Conservation (phyloP, 2,329 filamentous ascomycete species). For the Trichoderma arundinaceum region DNA sequence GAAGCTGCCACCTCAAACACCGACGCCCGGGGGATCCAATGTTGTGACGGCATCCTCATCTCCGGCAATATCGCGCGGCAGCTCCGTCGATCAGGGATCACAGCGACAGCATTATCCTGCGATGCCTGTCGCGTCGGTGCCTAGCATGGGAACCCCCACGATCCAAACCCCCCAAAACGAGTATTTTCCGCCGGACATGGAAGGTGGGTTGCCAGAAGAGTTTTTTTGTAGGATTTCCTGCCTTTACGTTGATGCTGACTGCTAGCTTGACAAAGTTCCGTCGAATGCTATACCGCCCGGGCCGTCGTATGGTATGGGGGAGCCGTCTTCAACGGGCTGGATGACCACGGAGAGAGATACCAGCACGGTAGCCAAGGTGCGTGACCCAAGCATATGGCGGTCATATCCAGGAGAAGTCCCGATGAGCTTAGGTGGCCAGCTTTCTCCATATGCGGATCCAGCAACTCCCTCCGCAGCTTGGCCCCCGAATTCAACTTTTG, state of each 20-base stretch:
- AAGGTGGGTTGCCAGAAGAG: constrained; percentile 47
- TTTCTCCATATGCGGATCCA: constrained; percentile 56
- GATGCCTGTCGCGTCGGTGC: constrained; percentile 52
- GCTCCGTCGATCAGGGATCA: constrained; percentile 49
- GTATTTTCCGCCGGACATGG: constrained; percentile 48
- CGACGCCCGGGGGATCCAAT: constrained; percentile 48
- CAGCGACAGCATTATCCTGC: constrained; percentile 50
- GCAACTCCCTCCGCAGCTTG: constrained; percentile 50
- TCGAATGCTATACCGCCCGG: constrained; percentile 43
- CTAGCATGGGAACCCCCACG: constrained; percentile 49
- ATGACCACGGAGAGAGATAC: constrained; percentile 50
- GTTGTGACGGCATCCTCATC: constrained; percentile 56
- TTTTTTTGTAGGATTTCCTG: constrained; percentile 11
- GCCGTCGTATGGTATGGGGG: constrained; percentile 48
- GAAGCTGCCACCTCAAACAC: constrained; percentile 49
- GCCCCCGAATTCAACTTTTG: constrained; percentile 47
- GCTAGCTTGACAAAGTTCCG: constrained; percentile 39
- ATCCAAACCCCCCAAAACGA: constrained; percentile 49
- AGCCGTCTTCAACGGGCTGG: constrained; percentile 51
- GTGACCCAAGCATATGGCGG: constrained; percentile 56
- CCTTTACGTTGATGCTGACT: constrained; percentile 1
- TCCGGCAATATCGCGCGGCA: constrained; percentile 52
- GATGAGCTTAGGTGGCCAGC: constrained; percentile 51
- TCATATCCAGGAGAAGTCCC: constrained; percentile 57
- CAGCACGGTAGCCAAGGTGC: constrained; percentile 49